Evolutionary conservation across 495 filamentous ascomycete genomes (phyloP).

Genomic region (Acidomyces sp.): DNA sequence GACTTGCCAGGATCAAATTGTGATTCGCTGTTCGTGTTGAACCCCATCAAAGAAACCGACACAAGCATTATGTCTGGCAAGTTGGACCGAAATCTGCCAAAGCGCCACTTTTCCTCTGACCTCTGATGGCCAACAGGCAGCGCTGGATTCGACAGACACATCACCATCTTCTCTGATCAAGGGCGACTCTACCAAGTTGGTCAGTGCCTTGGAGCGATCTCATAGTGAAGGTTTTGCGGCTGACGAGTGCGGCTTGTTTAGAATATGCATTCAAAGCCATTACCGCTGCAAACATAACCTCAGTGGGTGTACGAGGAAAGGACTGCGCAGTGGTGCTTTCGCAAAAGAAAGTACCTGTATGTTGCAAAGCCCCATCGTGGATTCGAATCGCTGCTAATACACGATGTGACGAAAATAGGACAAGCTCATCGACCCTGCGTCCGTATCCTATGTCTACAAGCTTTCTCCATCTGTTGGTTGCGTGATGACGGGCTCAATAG

Average conservation of each 20-base stretch:
- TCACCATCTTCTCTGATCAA: constrained; percentile 99
- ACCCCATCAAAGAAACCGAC: too few species aligned
- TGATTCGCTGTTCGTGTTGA: too few species aligned
- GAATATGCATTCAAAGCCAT: constrained; percentile 99
- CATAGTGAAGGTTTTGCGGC: neutral
- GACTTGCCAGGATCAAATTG: too few species aligned
- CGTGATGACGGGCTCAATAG: constrained; percentile 97
- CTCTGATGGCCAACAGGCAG: too few species aligned
- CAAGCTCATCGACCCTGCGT: constrained; percentile 94
- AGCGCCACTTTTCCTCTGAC: too few species aligned
- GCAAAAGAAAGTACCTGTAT: constrained; percentile 97
- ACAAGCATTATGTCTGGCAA: constrained; percentile 10
- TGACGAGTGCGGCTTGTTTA: constrained; percentile 27
- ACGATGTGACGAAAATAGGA: constrained; percentile 43
- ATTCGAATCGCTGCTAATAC: neutral
- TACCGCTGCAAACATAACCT: constrained; percentile 96
- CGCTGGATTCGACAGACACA: constrained; percentile 94
- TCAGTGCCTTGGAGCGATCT: constrained; percentile 38
- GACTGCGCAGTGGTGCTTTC: constrained; percentile 92
- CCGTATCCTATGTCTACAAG: constrained; percentile 93
- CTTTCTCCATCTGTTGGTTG: constrained; percentile 92
- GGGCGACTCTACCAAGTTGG: constrained; percentile 98
- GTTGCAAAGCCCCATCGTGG: constrained; percentile 28
- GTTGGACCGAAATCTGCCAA: too few species aligned
- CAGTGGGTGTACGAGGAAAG: constrained; percentile 89